A percentile compares a stretch with the other conserved stretches of the same genome.
These are phyloP conservation scores for Vigna unguiculata DNA, from an alignment of 306 rosid genomes.

Conservation along the genomic window DNA sequence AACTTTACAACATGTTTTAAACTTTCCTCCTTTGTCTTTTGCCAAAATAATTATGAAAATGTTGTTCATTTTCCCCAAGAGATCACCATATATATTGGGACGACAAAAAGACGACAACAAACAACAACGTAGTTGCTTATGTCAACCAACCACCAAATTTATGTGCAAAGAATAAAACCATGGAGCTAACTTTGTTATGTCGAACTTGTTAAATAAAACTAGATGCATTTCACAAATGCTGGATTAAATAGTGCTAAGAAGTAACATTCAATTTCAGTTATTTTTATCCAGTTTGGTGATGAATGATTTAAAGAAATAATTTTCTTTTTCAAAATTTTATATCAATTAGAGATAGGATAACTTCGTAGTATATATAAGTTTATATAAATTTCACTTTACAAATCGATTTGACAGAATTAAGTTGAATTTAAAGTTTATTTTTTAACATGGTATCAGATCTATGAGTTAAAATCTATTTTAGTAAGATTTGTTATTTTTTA, in stretches of 20 bases:
- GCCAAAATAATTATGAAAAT: background rate
- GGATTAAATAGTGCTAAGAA: background rate
- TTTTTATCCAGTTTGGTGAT: background rate
- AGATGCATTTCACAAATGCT: background rate
- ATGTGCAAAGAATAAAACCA: background rate
- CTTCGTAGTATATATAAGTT: no score
- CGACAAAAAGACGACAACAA: background rate
- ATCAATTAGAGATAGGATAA: no score
- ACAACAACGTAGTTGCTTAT: slow-evolving; percentile 17
- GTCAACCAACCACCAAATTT: background rate
- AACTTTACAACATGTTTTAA: slow-evolving; percentile 12
- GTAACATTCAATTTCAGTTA: background rate
- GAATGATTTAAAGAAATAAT: background rate
- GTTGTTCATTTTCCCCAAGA: background rate
- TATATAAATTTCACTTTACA: no score
- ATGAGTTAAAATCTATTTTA: no score
- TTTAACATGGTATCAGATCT: no score
- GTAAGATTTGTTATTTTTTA: no score
- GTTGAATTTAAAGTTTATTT: no score
- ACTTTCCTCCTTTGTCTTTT: background rate
- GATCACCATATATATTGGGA: background rate
- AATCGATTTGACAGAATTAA: no score
- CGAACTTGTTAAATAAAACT: slow-evolving; percentile 9
- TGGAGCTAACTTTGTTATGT: background rate
- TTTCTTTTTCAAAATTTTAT: no score